These are phyloP conservation scores for Penicillium sp. DNA, from an alignment of 2,329 filamentous ascomycete genomes.

Conservation along the genomic window DNA sequence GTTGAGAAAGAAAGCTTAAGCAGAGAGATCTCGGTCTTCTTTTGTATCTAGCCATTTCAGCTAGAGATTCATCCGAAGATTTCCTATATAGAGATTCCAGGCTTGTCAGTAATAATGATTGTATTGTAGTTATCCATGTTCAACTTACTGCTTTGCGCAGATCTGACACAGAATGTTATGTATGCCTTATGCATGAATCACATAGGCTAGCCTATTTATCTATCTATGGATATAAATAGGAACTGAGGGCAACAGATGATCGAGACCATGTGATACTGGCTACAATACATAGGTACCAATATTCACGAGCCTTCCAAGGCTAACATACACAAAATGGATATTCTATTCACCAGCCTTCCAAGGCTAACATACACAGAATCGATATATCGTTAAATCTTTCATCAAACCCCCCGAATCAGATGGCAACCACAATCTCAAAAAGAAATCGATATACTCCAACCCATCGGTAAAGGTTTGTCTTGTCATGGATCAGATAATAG, in stretches of 20 bases:
- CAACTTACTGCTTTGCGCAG: background rate
- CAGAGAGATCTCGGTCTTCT: no score
- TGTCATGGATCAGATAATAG: background rate
- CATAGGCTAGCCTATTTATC: background rate
- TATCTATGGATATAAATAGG: background rate
- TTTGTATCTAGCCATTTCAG: no score
- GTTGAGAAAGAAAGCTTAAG: no score
- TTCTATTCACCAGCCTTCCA: conserved; percentile 4
- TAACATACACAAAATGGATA: background rate
- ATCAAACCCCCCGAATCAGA: background rate
- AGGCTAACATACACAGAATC: background rate
- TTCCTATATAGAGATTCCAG: no score
- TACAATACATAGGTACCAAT: background rate
- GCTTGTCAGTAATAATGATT: no score
- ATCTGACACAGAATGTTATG: background rate
- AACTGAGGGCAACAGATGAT: background rate
- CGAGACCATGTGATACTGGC: background rate
- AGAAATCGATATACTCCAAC: background rate
- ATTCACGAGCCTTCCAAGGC: conserved; percentile 1
- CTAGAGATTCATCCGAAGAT: no score
- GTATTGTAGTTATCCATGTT: no score
- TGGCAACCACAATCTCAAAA: background rate
- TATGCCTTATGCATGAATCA: background rate
- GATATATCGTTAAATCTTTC: conserved; percentile 2
- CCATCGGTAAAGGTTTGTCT: background rate